Evolutionary conservation across 805 yeast species (phyloP).

Genomic region (Metschnikowia picachoensis): DNA sequence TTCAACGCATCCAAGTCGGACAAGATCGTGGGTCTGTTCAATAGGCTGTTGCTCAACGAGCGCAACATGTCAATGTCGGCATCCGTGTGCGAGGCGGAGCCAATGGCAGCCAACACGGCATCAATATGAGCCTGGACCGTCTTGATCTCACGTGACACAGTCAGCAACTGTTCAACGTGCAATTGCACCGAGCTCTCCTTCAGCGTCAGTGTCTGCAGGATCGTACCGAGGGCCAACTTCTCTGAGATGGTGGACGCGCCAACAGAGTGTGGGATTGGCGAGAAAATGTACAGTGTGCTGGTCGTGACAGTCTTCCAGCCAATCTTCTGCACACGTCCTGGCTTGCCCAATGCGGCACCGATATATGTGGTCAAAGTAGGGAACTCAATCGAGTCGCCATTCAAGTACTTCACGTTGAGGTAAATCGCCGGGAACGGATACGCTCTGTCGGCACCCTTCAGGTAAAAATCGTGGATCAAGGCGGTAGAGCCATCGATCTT

Average conservation of each 20-base stretch:
- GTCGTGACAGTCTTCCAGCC: conserved; percentile 38
- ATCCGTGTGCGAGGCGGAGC: conserved; percentile 35
- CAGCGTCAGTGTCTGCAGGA: conserved; percentile 33
- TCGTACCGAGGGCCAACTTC: conserved; percentile 49
- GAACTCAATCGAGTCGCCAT: conserved; percentile 43
- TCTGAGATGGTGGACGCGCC: conserved; percentile 51
- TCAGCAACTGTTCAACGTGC: conserved; percentile 35
- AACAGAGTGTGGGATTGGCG: conserved; percentile 69
- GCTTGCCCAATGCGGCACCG: conserved; percentile 67
- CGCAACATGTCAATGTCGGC: conserved; percentile 62
- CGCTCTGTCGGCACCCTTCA: conserved; percentile 64
- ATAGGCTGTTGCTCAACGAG: conserved; percentile 55
- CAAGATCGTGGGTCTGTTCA: conserved; percentile 47
- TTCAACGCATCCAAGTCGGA: conserved; percentile 51
- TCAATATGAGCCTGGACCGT: conserved; percentile 47
- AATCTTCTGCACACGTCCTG: conserved; percentile 33
- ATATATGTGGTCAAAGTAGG: conserved; percentile 67
- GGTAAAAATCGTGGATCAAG: conserved; percentile 75
- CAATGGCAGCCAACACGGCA: conserved; percentile 46
- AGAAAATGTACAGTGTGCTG: conserved; percentile 55
- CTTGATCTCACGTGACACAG: conserved; percentile 44
- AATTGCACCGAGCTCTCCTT: conserved; percentile 24
- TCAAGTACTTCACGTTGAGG: conserved; percentile 62
- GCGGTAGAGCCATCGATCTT: conserved; percentile 69
- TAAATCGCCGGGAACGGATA: conserved; percentile 76